These are phyloP conservation scores for Termitomyces sp. DNA, from an alignment of 768 basidiomycete species.

Conservation along the genomic window DNA sequence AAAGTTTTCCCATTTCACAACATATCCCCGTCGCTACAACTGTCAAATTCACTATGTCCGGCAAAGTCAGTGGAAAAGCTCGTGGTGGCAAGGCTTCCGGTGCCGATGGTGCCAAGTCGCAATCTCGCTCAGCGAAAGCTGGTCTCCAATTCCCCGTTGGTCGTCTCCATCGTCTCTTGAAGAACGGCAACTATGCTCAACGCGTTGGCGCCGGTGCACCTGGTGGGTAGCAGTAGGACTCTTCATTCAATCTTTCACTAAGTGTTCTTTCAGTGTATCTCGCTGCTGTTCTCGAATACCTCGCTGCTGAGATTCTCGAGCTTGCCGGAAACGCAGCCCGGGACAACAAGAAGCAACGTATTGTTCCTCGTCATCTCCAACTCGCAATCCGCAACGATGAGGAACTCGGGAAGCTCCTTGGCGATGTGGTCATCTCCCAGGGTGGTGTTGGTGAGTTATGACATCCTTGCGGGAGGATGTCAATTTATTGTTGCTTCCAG, in stretches of 20 bases:
- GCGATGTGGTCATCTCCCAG: conserved; percentile 84
- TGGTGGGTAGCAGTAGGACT: conserved; percentile 29
- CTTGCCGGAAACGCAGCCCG: conserved; percentile 74
- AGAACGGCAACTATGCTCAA: conserved; percentile 74
- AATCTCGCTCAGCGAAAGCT: conserved; percentile 59
- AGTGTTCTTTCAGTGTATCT: conserved; percentile 54
- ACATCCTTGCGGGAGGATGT: not conserved
- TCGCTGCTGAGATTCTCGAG: conserved; percentile 82
- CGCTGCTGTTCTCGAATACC: conserved; percentile 78
- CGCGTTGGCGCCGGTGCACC: conserved; percentile 78
- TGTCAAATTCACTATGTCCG: conserved; percentile 25
- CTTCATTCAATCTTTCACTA: not conserved
- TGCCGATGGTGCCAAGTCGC: conserved; percentile 37
- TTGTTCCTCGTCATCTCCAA: conserved; percentile 81
- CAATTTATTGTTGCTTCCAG: conserved; percentile 2
- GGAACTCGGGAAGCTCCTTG: conserved; percentile 78
- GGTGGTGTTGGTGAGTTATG: conserved; percentile 63
- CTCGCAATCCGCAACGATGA: conserved; percentile 84
- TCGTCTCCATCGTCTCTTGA: conserved; percentile 76
- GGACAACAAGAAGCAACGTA: conserved; percentile 79
- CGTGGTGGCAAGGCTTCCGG: conserved; percentile 34
- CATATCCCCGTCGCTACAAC: conserved; percentile 2
- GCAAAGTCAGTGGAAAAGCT: conserved; percentile 27
- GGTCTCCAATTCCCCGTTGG: conserved; percentile 76
- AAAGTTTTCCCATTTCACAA: conserved; percentile 6